These are phyloP conservation scores for Tetrahymena malaccensis DNA, from an alignment of 73 alveolate species.

Conservation along the genomic window DNA sequence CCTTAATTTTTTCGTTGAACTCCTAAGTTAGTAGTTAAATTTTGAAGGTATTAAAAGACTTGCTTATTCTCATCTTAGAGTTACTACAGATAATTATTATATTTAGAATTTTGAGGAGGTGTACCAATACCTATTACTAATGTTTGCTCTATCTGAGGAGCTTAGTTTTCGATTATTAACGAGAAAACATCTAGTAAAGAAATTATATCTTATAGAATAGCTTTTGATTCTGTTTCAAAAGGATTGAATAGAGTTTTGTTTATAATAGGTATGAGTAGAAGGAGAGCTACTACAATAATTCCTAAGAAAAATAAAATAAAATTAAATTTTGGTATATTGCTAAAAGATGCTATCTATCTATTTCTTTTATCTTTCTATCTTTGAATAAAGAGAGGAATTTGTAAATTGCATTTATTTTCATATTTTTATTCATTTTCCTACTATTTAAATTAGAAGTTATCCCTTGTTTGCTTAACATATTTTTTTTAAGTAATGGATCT, in stretches of 20 bases:
- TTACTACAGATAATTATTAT: too few species aligned
- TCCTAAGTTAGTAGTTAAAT: background rate
- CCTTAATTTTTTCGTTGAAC: background rate
- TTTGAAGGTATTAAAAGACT: background rate
- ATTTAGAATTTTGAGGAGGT: background rate
- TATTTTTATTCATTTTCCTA: background rate
- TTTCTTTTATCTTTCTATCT: background rate
- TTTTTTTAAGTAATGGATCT: too few species aligned
- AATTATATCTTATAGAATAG: background rate
- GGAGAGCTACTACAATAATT: background rate
- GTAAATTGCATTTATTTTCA: background rate
- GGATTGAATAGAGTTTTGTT: background rate
- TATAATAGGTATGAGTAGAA: background rate
- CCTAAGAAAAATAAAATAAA: background rate
- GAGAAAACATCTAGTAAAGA: background rate
- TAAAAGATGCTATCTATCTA: background rate
- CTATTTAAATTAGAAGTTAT: background rate
- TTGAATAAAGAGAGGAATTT: background rate
- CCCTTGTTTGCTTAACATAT: background rate
- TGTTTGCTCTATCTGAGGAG: background rate
- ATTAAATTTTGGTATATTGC: background rate
- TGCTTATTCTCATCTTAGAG: background rate
- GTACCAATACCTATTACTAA: too few species aligned
- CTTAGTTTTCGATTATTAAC: background rate
- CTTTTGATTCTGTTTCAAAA: background rate